A percentile compares a stretch with the other conserved stretches of the same genome.
These are phyloP conservation scores for Aphanomyces cochlioides DNA, from an alignment of 352 stramenopile genomes.

Conservation along the genomic window DNA sequence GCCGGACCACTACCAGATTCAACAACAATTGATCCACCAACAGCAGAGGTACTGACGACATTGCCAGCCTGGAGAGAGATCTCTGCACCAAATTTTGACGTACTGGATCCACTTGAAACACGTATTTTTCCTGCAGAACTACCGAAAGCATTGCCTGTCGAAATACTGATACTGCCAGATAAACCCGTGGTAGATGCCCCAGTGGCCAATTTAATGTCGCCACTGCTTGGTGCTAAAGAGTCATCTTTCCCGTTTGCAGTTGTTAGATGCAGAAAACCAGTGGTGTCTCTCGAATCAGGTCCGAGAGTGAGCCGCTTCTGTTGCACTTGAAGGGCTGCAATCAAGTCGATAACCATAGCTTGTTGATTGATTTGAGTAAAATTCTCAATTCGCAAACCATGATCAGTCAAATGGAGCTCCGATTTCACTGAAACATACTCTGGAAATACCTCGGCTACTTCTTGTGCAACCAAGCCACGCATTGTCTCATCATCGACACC, in stretches of 20 bases:
- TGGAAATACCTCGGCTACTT: slow-evolving; percentile 73
- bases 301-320: slow-evolving; percentile 41
- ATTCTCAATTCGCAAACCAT: slow-evolving; percentile 65
- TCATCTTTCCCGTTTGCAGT: slow-evolving; percentile 29
- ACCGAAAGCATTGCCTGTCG: neutral
- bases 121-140: slow-evolving; percentile 10
- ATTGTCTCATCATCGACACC: slow-evolving; percentile 37
- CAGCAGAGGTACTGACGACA: neutral
- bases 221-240: no score
- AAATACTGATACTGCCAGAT: slow-evolving; percentile 8
- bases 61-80: neutral
- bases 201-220: no score
- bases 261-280: slow-evolving; percentile 40
- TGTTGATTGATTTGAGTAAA: slow-evolving; percentile 90
- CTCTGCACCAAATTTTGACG: neutral
- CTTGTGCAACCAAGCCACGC: slow-evolving; percentile 79
- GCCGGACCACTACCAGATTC: neutral
- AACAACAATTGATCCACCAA: slow-evolving; percentile 5
- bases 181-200: neutral
- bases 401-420: slow-evolving; percentile 65
- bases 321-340: slow-evolving; percentile 74
- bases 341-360: slow-evolving; percentile 74
- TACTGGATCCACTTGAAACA: slow-evolving; percentile 1
- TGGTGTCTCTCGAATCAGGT: slow-evolving; percentile 34
- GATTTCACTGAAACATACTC: slow-evolving; percentile 74